These are phyloP conservation scores for Claviceps sp. DNA, from an alignment of 2,329 filamentous ascomycete species.

Conservation along the genomic window DNA sequence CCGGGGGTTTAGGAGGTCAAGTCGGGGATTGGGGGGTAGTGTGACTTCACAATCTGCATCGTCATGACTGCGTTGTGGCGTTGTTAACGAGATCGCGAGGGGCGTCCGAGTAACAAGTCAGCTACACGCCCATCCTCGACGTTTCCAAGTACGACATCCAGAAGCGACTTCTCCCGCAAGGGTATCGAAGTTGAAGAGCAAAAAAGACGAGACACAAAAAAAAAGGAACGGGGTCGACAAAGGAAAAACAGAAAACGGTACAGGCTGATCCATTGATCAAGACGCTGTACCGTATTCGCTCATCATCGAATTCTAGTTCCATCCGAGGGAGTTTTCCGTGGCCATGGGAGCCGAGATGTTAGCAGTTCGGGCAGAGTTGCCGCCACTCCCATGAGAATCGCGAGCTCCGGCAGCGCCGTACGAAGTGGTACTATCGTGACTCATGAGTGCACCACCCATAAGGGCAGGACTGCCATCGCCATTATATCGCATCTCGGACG, in stretches of 20 bases:
- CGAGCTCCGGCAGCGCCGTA: slow-evolving; percentile 36
- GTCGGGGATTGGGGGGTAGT: too few relatives aligned
- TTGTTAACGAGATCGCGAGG: too few relatives aligned
- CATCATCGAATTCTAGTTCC: slow-evolving; percentile 50
- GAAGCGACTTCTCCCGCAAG: slow-evolving; percentile 14
- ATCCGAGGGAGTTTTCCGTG: slow-evolving; percentile 87
- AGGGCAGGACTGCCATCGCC: slow-evolving; percentile 41
- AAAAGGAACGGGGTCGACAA: neutral
- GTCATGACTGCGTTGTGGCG: too few relatives aligned
- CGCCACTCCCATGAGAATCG: slow-evolving; percentile 55
- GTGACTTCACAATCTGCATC: too few relatives aligned
- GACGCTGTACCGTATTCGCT: neutral
- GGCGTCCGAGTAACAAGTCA: neutral
- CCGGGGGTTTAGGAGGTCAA: neutral
- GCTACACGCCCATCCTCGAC: neutral
- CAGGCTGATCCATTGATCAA: slow-evolving; percentile 7
- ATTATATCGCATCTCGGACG: slow-evolving; percentile 40
- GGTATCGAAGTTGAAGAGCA: slow-evolving; percentile 16
- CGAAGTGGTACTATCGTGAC: slow-evolving; percentile 38
- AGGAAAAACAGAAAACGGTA: slow-evolving; percentile 8
- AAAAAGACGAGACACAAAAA: neutral
- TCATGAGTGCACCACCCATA: slow-evolving; percentile 56
- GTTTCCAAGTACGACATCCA: slow-evolving; percentile 1
- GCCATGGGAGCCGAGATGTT: slow-evolving; percentile 83
- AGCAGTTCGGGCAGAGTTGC: slow-evolving; percentile 38